A percentile compares a stretch with the other conserved stretches of the same genome.
Conservation (phyloP, 371 early-diverging fungal genomes). For the Fennellomyces sp. region DNA sequence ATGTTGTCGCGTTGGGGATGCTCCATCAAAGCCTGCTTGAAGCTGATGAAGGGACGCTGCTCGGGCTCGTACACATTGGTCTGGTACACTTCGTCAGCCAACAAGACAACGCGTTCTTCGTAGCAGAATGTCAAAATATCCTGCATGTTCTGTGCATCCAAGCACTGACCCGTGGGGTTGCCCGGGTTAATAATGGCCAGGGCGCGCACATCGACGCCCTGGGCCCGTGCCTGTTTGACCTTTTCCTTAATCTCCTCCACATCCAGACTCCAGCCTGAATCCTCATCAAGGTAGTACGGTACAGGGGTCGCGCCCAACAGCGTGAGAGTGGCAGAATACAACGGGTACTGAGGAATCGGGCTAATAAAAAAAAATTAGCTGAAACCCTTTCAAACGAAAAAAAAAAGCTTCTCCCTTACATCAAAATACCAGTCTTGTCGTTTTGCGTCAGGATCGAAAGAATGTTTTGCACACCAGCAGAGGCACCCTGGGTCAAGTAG, state of each 20-base stretch:
- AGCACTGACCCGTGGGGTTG: constrained; percentile 96
- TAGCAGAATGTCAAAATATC: constrained; percentile 90
- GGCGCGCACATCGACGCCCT: constrained; percentile 88
- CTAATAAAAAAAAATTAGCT: neutral
- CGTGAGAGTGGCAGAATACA: constrained; percentile 95
- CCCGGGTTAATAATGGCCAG: constrained; percentile 98
- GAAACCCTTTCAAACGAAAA: neutral
- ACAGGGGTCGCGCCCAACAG: constrained; percentile 83
- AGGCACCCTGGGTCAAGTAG: constrained; percentile 89
- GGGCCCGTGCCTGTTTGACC: constrained; percentile 67
- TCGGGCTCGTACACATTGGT: constrained; percentile 87
- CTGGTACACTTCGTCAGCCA: constrained; percentile 99
- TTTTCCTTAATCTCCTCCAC: constrained; percentile 63
- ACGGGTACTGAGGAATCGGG: constrained; percentile 98
- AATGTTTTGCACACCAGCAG: constrained; percentile 84
- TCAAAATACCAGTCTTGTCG: constrained; percentile 88
- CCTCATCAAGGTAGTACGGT: constrained; percentile 91
- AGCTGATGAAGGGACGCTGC: constrained; percentile 88
- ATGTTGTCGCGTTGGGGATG: constrained; percentile 59
- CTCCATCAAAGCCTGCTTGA: constrained; percentile 83
- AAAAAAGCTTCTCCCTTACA: constrained; percentile 31
- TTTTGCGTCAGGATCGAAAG: constrained; percentile 79
- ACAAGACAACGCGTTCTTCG: constrained; percentile 76
- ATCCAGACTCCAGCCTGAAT: constrained; percentile 81
- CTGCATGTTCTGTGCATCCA: constrained; percentile 80